Evolutionary conservation across 2,329 filamentous ascomycete species (phyloP), one percentile per base, ranked within the genome.

Genomic region (Talaromyces sp.): DNA sequence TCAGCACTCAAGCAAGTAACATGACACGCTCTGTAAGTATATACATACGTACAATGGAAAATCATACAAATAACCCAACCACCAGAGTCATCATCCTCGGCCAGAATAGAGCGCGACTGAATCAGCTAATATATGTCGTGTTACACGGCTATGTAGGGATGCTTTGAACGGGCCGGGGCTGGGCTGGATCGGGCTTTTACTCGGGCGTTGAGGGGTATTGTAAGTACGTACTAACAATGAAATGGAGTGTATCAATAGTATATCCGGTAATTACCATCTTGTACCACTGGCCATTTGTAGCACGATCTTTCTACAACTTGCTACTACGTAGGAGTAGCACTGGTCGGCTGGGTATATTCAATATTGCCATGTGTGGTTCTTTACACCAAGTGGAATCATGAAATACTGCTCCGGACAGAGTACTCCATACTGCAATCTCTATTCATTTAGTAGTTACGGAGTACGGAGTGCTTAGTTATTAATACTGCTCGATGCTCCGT

Each of bases 181-280:
- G 52, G 52, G 52, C 52, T 54, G 52, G 52, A 54, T 54, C 43
- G 35, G 54, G 54, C 54, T 40, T 56, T 56, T 56, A 56, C 54
- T 56, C 54, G 43, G 54, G 36, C 22, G 54, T 41, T 56, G 54
- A 56, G 43, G 43, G 35, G 53, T 28, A 28, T 28, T 28, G n/a
- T n/a, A n/a, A n/a, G n/a, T 28, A 28, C 7, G n/a, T 28, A 52
- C 33, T 33, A 17, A 17, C 31, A 21, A 50, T 50, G 28, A 22
- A 21, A 39, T 36, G 51, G 37, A 43, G 51, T 22, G 17, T 9
- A 19, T 28, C 22, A 46, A n/a, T 56, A 53, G 35, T 37, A 13
- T 53, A 53, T 22, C n/a, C 13, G 31, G 13, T 37, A 51, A 39
- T 39, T 37, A 52, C 35, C 48, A 52, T 52, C 48, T 52, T 31